Evolutionary conservation across 805 yeast genomes (phyloP).

Genomic region (Ogataea wickerhamii): DNA sequence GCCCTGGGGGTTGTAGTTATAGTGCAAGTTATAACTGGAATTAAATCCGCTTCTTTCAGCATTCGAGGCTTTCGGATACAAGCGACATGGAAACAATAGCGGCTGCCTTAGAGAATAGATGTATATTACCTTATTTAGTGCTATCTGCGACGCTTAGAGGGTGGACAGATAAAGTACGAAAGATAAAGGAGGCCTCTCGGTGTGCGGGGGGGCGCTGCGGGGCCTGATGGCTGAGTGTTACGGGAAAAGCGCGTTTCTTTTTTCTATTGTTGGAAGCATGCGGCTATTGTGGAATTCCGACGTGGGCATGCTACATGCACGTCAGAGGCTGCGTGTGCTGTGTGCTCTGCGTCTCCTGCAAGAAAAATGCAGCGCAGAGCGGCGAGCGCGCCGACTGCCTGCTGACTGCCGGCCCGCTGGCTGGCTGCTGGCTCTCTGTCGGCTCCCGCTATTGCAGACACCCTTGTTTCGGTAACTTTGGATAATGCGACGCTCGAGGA

Average conservation of each 20-base stretch:
- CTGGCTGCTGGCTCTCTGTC: no score
- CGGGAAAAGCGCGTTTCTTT: not conserved
- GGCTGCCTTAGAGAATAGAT: not conserved
- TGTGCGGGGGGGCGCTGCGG: not conserved
- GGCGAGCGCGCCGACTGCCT: no score
- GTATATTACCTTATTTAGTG: not conserved
- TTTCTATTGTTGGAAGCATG: not conserved
- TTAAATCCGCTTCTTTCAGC: no score
- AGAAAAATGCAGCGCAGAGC: no score
- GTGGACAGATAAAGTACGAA: not conserved
- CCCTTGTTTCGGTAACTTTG: no score
- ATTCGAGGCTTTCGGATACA: slow-evolving; percentile 1
- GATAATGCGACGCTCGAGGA: no score
- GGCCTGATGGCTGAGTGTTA: not conserved
- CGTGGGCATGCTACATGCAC: no score
- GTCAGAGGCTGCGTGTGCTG: not conserved
- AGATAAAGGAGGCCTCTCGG: not conserved
- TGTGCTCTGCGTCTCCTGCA: not conserved
- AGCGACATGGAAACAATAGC: slow-evolving; percentile 3
- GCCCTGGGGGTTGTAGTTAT: no score
- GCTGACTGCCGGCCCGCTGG: no score
- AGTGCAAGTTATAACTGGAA: no score
- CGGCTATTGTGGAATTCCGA: no score
- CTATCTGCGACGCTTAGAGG: not conserved
- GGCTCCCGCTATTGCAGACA: no score